Evolutionary conservation across 768 basidiomycete species (phyloP), one percentile per base, ranked within the genome.

Genomic region (Cystofilobasidium bisporidii): DNA sequence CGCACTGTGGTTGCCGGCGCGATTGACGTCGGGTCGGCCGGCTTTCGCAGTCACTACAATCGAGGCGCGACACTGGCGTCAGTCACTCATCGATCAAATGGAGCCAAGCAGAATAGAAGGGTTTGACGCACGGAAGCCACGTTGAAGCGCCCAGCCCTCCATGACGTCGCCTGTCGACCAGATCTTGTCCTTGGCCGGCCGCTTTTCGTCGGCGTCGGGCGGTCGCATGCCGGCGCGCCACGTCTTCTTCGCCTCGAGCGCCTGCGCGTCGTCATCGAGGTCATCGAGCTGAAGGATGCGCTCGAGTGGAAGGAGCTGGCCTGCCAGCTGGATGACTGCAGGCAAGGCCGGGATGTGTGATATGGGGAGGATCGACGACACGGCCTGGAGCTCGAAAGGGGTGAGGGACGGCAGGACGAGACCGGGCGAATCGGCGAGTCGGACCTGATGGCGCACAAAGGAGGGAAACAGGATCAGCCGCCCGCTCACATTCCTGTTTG

Each of bases 91-190:
- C 56, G 10, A 26, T 70, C 70, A 61, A 71, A 71, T 53, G 1
- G 12, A 0, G 43, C 33, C 0, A 22, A 38, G 10, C 20, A 33
- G 28, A 20, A 50, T 22, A 17, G 20, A 4, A 15, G 40, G 10
- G 9, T 41, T 41, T 0, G 14, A 72, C 74, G 63, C 59, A 76
- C 75, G 77, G 86, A 87, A 91, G 24, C 88, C 87, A 75, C 87
- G 89, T 66, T 81, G 79, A 60, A 82, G 75, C 1, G 93, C 91
- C 75, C 87, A 88, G 3, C 86, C 85, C 6, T 82, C 84, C 69
- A 96, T 81, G 59, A 97, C 81, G 71, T 90, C 88, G 79, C 87
- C 89, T 5, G 91, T 86, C 0, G 90, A 91, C 93, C 92, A 96
- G 32, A 70, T 56, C 65, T 71, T 71, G 9, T 61, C 70, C 57